Percentiles rank a stretch among this genome's conserved stretches.
Conservation (phyloP, 73 alveolate genomes). For the Loxodes magnus region DNA sequence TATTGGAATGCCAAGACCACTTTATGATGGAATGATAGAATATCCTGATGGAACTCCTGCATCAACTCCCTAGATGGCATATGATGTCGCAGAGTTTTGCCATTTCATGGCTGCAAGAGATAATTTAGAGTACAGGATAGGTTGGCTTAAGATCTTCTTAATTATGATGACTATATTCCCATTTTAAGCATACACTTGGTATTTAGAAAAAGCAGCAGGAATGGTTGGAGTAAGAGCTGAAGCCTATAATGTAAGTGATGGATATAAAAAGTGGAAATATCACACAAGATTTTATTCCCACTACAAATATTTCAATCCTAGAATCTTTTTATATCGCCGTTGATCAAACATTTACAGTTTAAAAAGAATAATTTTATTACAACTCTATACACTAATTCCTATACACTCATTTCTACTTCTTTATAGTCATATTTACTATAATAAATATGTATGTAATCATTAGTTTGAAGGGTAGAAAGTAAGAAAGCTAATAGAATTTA, state of each 20-base stretch:
- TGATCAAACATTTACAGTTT: too few relatives aligned
- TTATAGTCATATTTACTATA: too few relatives aligned
- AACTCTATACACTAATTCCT: too few relatives aligned
- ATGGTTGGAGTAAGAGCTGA: conserved; percentile 10
- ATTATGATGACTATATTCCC: conserved; percentile 4
- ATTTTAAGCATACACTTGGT: not conserved
- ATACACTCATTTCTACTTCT: too few relatives aligned
- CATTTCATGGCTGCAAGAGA: conserved; percentile 56
- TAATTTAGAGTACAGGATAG: conserved; percentile 9
- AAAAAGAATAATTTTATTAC: too few relatives aligned
- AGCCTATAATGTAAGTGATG: conserved; percentile 10
- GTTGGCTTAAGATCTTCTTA: conserved; percentile 10
- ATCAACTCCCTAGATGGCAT: conserved; percentile 91
- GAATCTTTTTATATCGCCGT: too few relatives aligned
- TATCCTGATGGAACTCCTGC: conserved; percentile 88
- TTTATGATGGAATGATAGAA: conserved; percentile 85
- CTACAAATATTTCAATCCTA: too few relatives aligned
- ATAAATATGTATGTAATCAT: too few relatives aligned
- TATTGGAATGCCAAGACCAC: conserved; percentile 85
- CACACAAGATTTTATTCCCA: conserved; percentile 11
- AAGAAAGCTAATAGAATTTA: too few relatives aligned
- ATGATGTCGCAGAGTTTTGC: conserved; percentile 83
- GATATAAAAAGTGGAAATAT: conserved; percentile 6
- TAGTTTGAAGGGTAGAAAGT: too few relatives aligned
- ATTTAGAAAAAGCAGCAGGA: conserved; percentile 6